Conservation (phyloP, 129 eudicot species). For the Gnaphalium uliginosum region DNA sequence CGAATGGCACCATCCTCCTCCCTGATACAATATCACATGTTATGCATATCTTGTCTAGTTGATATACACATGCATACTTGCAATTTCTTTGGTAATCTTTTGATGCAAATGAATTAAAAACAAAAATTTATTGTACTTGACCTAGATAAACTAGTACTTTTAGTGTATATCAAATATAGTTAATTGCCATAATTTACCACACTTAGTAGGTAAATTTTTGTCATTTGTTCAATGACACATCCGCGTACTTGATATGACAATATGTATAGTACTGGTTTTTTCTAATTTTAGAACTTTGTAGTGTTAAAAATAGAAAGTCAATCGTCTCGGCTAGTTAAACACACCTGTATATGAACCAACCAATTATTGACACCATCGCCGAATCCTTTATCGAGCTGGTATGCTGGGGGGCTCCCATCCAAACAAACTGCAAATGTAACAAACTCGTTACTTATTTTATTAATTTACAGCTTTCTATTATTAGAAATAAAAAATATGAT, state of each 20-base stretch:
- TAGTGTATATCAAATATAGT: no score
- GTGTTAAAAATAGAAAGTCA: conserved; percentile 1
- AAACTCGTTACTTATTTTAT: not conserved
- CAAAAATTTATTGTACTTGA: not conserved
- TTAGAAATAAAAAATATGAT: not conserved
- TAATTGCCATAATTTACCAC: no score
- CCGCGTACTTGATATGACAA: no score
- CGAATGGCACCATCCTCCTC: conserved; percentile 57
- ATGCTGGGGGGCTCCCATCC: conserved; percentile 66
- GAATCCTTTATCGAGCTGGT: conserved; percentile 43
- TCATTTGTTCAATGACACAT: no score
- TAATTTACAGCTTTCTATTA: not conserved
- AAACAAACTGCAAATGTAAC: conserved; percentile 44
- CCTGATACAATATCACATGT: conserved; percentile 18
- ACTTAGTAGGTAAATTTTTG: no score
- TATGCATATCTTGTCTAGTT: not conserved
- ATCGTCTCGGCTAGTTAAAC: conserved; percentile 1
- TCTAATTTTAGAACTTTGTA: conserved; percentile 8
- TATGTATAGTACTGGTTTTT: not conserved
- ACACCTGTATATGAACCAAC: conserved; percentile 62
- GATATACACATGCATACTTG: not conserved
- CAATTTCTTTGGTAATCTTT: not conserved
- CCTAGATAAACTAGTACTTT: no score
- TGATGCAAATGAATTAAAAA: not conserved
- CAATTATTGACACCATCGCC: conserved; percentile 51